Evolutionary conservation across 106 monocot genomes (phyloP), one percentile per base, ranked within the genome.

Genomic region (Allium sativum): DNA sequence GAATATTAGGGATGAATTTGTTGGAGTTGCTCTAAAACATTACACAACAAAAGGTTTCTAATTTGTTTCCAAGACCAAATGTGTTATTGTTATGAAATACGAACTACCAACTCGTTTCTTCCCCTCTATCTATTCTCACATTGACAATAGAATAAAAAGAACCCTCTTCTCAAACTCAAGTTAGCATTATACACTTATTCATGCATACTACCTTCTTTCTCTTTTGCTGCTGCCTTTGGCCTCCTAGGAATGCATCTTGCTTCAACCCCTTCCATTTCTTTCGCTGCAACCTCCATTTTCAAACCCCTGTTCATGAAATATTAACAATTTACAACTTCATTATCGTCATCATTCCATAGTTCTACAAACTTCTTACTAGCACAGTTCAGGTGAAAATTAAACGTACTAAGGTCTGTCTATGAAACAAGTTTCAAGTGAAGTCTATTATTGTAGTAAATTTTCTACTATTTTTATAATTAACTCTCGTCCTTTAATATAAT

Each of bases 191-290:
- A 22, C 3, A 1, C 22, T 22, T 22, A 22, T 22, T 22, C 22
- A 22, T 22, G 22, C 22, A 22, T 22, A 48, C 15, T 7, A 3
- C 8, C 48, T 50, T 50, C 48, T 6, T 11, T 50, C 48, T 50
- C 15, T 11, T 11, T 12, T 50, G 48, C 13, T 6, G 15, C 15
- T 15, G 48, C 48, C 48, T 74, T 70, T 20, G 73, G 56, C 65
- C 70, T 86, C 59, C 83, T 80, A 10, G 86, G 83, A 43, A 91
- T 75, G 78, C 91, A 91, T 55, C 78, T 82, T 41, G 79, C 67
- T 22, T 70, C 68, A 16, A 74, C 71, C 17, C 73, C 72, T 10
- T 77, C 89, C 9, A 66, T 48, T 56, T 84, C 89, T 43, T 73
- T 76, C 55, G 73, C 81, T 17, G 2, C 76, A 19, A 77, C 7